A percentile compares a stretch with the other conserved stretches of the same genome.
These are phyloP conservation scores for Penicillium longicatenatum DNA, from an alignment of 495 filamentous ascomycete genomes.

Conservation along the genomic window DNA sequence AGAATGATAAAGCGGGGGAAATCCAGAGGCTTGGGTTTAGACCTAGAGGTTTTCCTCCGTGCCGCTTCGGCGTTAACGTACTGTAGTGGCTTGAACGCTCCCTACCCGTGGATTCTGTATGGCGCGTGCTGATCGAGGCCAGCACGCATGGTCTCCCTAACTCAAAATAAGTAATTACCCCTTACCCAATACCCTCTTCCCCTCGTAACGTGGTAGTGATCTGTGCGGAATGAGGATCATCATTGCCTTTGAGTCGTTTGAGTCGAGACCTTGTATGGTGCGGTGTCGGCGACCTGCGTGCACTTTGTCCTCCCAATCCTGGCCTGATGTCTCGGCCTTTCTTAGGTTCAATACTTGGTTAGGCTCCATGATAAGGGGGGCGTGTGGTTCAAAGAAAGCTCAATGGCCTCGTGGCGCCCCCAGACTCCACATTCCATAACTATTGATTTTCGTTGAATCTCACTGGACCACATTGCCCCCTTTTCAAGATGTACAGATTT, in stretches of 20 bases:
- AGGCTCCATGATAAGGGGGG: constrained; percentile 27
- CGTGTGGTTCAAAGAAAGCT: constrained; percentile 8
- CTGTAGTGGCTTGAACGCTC: background rate
- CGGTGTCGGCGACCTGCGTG: background rate
- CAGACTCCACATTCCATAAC: constrained; percentile 27
- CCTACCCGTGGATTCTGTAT: background rate
- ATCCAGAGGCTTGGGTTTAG: background rate
- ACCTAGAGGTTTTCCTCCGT: background rate
- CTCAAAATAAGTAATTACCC: background rate
- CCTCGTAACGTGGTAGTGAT: background rate
- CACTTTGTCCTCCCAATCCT: background rate
- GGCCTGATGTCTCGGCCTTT: background rate
- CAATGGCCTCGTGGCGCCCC: constrained; percentile 22
- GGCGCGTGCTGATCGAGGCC: background rate
- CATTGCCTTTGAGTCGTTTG: background rate
- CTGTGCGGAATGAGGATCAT: constrained; percentile 10
- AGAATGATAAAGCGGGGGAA: background rate
- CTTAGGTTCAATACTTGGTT: constrained; percentile 5
- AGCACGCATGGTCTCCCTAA: background rate
- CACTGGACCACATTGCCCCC: background rate
- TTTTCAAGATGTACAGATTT: background rate
- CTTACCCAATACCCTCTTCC: background rate
- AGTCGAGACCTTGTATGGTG: background rate
- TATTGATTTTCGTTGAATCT: constrained; percentile 12
- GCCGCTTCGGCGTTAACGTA: background rate